Conservation (phyloP, 2,329 filamentous ascomycete genomes). For the Lachnellula cervina region DNA sequence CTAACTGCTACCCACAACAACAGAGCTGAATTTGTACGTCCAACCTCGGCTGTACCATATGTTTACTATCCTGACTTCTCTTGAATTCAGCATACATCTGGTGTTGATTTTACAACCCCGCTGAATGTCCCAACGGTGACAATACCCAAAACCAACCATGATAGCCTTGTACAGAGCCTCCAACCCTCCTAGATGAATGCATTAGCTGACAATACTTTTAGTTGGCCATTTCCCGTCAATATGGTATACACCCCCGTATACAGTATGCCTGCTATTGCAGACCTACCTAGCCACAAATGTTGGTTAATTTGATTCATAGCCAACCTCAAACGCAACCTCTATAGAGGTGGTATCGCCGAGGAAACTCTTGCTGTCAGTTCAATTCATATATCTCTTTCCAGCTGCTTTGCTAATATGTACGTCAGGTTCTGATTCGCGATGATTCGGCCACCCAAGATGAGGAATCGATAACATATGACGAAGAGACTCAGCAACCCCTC, state of each 20-base stretch:
- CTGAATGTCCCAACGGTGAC: conserved; percentile 39
- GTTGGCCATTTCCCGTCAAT: conserved; percentile 41
- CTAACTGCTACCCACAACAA: conserved; percentile 16
- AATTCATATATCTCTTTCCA: neutral
- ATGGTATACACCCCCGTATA: conserved; percentile 41
- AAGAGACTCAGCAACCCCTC: conserved; percentile 10
- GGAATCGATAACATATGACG: conserved; percentile 9
- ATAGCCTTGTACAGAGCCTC: conserved; percentile 45
- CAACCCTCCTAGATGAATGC: neutral
- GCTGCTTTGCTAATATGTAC: conserved; percentile 8
- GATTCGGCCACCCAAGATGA: conserved; percentile 17
- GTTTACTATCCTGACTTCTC: conserved; percentile 5
- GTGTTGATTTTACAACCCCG: conserved; percentile 33
- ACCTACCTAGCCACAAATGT: neutral
- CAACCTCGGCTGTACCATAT: neutral
- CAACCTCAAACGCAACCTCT: conserved; percentile 44
- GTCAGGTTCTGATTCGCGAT: conserved; percentile 26
- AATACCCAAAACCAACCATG: conserved; percentile 58
- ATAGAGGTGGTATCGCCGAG: conserved; percentile 44
- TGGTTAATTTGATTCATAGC: conserved; percentile 18
- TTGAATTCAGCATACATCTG: conserved; percentile 35
- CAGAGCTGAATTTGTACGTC: conserved; percentile 46
- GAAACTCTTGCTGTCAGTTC: conserved; percentile 37
- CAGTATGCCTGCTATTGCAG: neutral
- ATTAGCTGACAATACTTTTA: conserved; percentile 12